A percentile compares a stretch with the other conserved stretches of the same genome.
These are phyloP conservation scores for Amauroascus verrucosus DNA, from an alignment of 2,329 filamentous ascomycete genomes.

Conservation along the genomic window DNA sequence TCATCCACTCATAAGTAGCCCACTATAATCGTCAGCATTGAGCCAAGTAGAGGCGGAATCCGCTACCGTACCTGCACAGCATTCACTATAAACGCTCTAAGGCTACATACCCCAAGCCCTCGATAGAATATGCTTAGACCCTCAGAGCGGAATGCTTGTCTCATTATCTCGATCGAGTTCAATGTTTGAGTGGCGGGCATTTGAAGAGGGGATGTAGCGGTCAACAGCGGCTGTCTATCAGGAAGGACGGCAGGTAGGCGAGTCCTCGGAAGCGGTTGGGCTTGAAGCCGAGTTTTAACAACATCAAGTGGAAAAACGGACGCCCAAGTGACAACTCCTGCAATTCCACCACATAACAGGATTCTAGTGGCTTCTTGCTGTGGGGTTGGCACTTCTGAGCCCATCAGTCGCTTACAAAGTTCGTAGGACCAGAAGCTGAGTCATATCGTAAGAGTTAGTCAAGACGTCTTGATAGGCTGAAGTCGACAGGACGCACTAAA, in stretches of 20 bases:
- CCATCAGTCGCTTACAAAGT: slow-evolving; percentile 53
- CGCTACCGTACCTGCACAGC: slow-evolving; percentile 57
- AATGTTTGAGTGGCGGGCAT: slow-evolving; percentile 20
- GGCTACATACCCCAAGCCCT: slow-evolving; percentile 69
- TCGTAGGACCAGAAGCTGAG: slow-evolving; percentile 79
- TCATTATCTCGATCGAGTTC: slow-evolving; percentile 55
- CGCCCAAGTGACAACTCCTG: slow-evolving; percentile 79
- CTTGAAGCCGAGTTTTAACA: slow-evolving; percentile 85
- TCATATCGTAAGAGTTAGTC: neutral
- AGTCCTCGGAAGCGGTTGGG: slow-evolving; percentile 41
- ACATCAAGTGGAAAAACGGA: slow-evolving; percentile 87
- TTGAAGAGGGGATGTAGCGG: slow-evolving; percentile 10
- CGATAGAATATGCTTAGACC: slow-evolving; percentile 58
- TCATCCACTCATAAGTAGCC: slow-evolving; percentile 84
- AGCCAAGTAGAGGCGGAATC: too few species aligned
- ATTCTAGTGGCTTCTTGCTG: slow-evolving; percentile 50
- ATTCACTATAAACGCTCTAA: slow-evolving; percentile 83
- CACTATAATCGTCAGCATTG: slow-evolving; percentile 48
- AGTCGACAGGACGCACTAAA: slow-evolving; percentile 53
- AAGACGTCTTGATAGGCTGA: neutral
- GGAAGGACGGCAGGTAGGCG: slow-evolving; percentile 1
- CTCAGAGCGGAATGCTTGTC: slow-evolving; percentile 53
- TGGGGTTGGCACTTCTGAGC: slow-evolving; percentile 37
- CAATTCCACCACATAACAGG: slow-evolving; percentile 74
- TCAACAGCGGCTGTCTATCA: slow-evolving; percentile 22